Conservation (phyloP, 2,329 filamentous ascomycete genomes). For the Fusarium napiforme region DNA sequence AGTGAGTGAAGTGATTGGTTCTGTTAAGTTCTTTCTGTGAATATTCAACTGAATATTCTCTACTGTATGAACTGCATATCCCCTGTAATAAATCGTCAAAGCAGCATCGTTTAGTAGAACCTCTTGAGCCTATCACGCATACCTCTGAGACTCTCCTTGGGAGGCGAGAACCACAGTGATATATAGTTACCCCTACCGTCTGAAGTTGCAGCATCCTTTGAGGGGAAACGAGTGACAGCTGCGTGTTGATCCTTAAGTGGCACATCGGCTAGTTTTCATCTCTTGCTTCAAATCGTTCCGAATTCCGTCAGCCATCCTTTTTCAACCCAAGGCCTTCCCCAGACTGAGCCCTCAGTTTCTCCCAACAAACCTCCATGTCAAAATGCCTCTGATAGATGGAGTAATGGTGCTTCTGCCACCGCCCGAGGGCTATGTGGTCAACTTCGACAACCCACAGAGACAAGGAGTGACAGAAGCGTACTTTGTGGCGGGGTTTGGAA, state of each 20-base stretch:
- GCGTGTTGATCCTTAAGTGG: background rate
- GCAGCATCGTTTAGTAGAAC: background rate
- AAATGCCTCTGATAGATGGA: constrained; percentile 34
- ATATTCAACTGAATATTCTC: background rate
- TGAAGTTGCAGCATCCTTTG: background rate
- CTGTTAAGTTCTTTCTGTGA: background rate
- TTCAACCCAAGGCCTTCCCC: background rate
- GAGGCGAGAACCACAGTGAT: background rate
- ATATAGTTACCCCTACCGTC: background rate
- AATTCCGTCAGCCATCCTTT: background rate
- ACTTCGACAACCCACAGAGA: constrained; percentile 48
- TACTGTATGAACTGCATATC: background rate
- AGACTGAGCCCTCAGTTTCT: background rate
- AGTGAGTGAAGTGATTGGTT: background rate
- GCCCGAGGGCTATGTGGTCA: constrained; percentile 48
- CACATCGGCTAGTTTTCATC: constrained; percentile 4
- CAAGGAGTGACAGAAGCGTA: constrained; percentile 40
- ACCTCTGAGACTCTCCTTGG: background rate
- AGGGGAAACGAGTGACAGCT: background rate
- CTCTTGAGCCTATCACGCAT: background rate
- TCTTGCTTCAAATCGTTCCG: background rate
- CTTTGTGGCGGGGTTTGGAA: constrained; percentile 34
- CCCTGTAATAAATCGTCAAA: background rate
- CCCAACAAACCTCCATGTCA: background rate
- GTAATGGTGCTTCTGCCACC: constrained; percentile 32